Percentiles rank a stretch among this genome's conserved stretches.
These are phyloP conservation scores for Ulota crispa DNA, from an alignment of 225 moss, liverwort and hornwort genomes.

Conservation along the genomic window DNA sequence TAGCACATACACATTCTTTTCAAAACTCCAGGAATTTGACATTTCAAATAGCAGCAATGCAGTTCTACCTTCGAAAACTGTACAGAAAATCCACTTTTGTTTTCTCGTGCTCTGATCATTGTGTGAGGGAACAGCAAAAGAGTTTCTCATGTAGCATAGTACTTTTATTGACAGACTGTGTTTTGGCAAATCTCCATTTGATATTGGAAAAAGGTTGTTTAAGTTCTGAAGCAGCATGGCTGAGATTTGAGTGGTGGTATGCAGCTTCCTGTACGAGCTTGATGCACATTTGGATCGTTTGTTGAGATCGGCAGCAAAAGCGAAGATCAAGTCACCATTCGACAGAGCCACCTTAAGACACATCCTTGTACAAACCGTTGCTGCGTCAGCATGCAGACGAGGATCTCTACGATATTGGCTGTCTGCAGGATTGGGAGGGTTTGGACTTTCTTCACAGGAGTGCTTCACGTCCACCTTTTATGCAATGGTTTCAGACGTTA, in stretches of 20 bases:
- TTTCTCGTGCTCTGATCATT: background rate
- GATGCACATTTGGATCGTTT: slow-evolving; percentile 87
- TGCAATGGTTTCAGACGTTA: slow-evolving; percentile 50
- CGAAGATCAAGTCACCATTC: slow-evolving; percentile 65
- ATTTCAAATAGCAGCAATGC: background rate
- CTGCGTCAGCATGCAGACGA: slow-evolving; percentile 57
- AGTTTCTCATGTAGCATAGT: background rate
- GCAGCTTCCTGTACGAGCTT: slow-evolving; percentile 84
- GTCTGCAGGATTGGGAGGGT: slow-evolving; percentile 87
- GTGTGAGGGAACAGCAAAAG: background rate
- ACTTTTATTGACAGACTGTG: background rate
- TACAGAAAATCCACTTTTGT: background rate
- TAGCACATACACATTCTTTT: slow-evolving; percentile 16
- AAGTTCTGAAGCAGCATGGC: background rate
- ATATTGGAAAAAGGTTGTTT: background rate
- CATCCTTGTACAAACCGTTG: slow-evolving; percentile 78
- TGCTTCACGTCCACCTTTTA: slow-evolving; percentile 80
- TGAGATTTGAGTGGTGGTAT: slow-evolving; percentile 18
- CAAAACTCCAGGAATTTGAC: background rate
- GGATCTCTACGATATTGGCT: slow-evolving; percentile 89
- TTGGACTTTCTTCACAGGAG: slow-evolving; percentile 67
- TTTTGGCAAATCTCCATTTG: background rate
- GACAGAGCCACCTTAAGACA: slow-evolving; percentile 60
- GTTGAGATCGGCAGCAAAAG: slow-evolving; percentile 65
- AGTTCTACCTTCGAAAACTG: background rate